phyloP scores from a whole-genome alignment of 2,329 filamentous ascomycete species.

The Trichoderma brevicompactum region DNA sequence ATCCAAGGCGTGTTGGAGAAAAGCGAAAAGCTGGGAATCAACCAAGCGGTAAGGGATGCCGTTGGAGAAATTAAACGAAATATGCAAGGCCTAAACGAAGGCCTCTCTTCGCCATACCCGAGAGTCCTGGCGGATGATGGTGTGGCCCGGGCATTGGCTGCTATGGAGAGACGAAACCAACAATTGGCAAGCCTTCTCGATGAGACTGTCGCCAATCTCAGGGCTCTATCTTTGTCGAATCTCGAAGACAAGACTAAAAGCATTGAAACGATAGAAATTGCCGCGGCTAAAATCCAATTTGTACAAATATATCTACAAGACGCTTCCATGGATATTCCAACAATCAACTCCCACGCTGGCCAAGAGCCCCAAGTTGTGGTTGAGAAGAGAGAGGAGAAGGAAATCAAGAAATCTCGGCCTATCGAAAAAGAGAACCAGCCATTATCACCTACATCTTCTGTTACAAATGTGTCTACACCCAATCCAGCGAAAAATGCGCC shows the following conservation, averaged over 20 bases:
- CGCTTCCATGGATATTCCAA: slow-evolving; percentile 55
- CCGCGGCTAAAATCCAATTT: slow-evolving; percentile 66
- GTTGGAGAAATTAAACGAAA: slow-evolving; percentile 80
- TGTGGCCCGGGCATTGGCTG: slow-evolving; percentile 46
- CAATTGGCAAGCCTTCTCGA: slow-evolving; percentile 71
- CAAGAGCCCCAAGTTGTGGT: neutral
- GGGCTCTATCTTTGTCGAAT: slow-evolving; percentile 58
- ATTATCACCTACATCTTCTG: neutral
- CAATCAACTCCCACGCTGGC: neutral
- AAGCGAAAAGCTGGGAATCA: slow-evolving; percentile 77
- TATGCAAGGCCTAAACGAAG: slow-evolving; percentile 68
- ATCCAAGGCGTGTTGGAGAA: slow-evolving; percentile 75
- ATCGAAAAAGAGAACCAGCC: slow-evolving; percentile 16
- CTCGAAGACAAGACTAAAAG: slow-evolving; percentile 55
- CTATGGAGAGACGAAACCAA: slow-evolving; percentile 67
- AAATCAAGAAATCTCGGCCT: neutral
- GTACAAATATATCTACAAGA: slow-evolving; percentile 66
- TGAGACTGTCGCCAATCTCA: slow-evolving; percentile 66
- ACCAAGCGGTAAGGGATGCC: slow-evolving; percentile 79
- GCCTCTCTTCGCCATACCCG: slow-evolving; percentile 48
- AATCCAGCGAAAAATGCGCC: neutral
- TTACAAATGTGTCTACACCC: neutral
- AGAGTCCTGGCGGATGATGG: slow-evolving; percentile 45
- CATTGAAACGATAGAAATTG: slow-evolving; percentile 60
- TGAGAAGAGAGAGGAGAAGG: slow-evolving; percentile 13